A percentile compares a stretch with the other conserved stretches of the same genome.
Evolutionary conservation across 768 basidiomycete species (phyloP).

Genomic region (Pulveroboletus sp.): DNA sequence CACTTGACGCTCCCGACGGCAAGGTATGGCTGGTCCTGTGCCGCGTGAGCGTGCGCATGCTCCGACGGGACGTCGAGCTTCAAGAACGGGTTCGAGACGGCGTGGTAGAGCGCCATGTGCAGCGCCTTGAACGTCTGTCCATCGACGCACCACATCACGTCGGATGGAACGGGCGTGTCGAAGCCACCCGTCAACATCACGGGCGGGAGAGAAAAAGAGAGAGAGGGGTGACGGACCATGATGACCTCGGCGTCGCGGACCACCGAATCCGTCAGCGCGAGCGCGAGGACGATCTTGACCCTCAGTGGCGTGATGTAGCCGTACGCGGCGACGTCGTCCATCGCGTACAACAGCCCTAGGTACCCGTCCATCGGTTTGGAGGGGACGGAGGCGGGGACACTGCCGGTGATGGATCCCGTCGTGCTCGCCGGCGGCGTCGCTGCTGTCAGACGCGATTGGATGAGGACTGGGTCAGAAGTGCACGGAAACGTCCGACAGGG

Average conservation of each 20-base stretch:
- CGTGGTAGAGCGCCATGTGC: slow-evolving; percentile 81
- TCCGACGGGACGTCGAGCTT: slow-evolving; percentile 54
- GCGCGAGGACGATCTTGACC: slow-evolving; percentile 79
- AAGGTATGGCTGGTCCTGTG: slow-evolving; percentile 37
- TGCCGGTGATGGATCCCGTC: neutral
- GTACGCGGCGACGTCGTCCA: slow-evolving; percentile 91
- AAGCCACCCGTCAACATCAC: too few relatives aligned
- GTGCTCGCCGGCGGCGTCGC: neutral
- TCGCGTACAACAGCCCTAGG: slow-evolving; percentile 79
- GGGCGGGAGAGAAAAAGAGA: neutral
- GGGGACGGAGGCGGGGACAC: neutral
- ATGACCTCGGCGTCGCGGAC: slow-evolving; percentile 77
- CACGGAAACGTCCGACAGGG: too few relatives aligned
- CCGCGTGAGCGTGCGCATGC: slow-evolving; percentile 44
- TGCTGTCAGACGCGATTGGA: too few relatives aligned
- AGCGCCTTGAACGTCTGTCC: slow-evolving; percentile 80
- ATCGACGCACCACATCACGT: too few relatives aligned
- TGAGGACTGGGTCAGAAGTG: too few relatives aligned
- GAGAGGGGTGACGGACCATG: slow-evolving; percentile 45
- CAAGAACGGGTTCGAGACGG: slow-evolving; percentile 85
- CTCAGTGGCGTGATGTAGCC: slow-evolving; percentile 87
- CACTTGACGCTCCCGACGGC: slow-evolving; percentile 62
- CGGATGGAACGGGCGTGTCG: too few relatives aligned
- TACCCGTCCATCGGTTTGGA: slow-evolving; percentile 71
- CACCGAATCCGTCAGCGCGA: slow-evolving; percentile 77